Evolutionary conservation across 495 filamentous ascomycete genomes (phyloP).

Genomic region (Podospora pseudopauciseta): DNA sequence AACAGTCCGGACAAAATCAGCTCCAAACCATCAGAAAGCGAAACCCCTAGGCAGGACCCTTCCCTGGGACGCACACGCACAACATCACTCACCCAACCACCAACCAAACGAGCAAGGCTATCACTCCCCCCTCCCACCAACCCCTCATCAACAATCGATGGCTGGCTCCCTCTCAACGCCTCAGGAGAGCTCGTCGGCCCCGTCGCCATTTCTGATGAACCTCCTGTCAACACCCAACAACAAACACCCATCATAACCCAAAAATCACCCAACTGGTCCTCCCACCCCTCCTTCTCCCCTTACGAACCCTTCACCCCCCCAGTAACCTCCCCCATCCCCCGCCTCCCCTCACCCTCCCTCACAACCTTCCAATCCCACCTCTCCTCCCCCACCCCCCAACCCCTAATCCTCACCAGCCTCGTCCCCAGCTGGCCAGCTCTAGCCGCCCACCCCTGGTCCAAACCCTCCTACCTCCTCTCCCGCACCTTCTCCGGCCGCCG

Average conservation of each 20-base stretch:
- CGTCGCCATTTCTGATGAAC: too few relatives aligned
- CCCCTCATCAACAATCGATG: too few relatives aligned
- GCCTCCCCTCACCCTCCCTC: slow-evolving; percentile 47
- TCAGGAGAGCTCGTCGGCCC: too few relatives aligned
- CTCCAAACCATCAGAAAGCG: slow-evolving; percentile 42
- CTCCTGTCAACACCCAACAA: neutral
- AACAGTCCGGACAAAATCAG: neutral
- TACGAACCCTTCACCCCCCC: slow-evolving; percentile 43
- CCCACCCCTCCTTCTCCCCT: slow-evolving; percentile 40
- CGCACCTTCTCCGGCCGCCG: slow-evolving; percentile 73
- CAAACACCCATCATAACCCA: neutral
- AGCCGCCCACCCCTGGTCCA: slow-evolving; percentile 64
- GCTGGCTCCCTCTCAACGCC: too few relatives aligned
- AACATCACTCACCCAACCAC: neutral
- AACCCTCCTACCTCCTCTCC: slow-evolving; percentile 67
- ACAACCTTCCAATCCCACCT: slow-evolving; percentile 65
- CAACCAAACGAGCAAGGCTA: slow-evolving; percentile 6
- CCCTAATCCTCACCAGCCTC: slow-evolving; percentile 65
- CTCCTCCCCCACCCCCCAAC: slow-evolving; percentile 38
- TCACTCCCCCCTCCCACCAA: neutral
- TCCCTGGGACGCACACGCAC: slow-evolving; percentile 37
- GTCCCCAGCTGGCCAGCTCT: slow-evolving; percentile 75
- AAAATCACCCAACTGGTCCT: slow-evolving; percentile 7
- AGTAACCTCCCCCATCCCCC: slow-evolving; percentile 34
- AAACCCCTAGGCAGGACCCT: slow-evolving; percentile 56